Evolutionary conservation across 176 grass and related monocot species (phyloP).

Genomic region (Carex myosuroides): DNA sequence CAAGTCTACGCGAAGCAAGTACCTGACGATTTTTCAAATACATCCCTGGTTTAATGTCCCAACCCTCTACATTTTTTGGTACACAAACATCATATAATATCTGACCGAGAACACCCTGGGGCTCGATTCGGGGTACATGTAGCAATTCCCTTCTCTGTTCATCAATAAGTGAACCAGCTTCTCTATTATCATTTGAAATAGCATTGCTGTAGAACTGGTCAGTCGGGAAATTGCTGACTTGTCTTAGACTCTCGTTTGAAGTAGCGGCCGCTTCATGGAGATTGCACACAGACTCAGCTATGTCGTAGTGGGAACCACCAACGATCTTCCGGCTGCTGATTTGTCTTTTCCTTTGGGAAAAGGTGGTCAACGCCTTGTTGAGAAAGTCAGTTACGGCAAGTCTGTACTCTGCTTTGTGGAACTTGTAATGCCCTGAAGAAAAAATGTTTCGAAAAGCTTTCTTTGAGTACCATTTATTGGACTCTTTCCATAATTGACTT

Average conservation of each 20-base stretch:
- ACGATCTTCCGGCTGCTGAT: slow-evolving; percentile 14
- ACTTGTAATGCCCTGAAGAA: slow-evolving; percentile 51
- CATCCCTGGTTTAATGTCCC: slow-evolving; percentile 74
- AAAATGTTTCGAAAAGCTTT: not conserved
- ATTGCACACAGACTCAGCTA: slow-evolving; percentile 72
- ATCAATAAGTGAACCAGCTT: slow-evolving; percentile 40
- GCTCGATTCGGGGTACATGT: slow-evolving; percentile 59
- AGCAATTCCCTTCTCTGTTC: slow-evolving; percentile 41
- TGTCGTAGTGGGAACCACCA: slow-evolving; percentile 40
- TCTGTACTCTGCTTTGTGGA: slow-evolving; percentile 61
- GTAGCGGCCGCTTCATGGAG: slow-evolving; percentile 56
- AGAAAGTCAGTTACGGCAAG: slow-evolving; percentile 55
- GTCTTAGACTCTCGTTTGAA: slow-evolving; percentile 74
- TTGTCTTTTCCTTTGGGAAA: slow-evolving; percentile 56
- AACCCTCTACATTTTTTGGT: slow-evolving; percentile 85
- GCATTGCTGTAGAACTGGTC: slow-evolving; percentile 74
- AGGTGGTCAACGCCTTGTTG: slow-evolving; percentile 46
- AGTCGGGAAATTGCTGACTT: slow-evolving; percentile 41
- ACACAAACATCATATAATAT: slow-evolving; percentile 84
- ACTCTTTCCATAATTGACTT: slow-evolving; percentile 3
- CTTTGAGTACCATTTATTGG: slow-evolving; percentile 6
- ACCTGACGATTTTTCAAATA: slow-evolving; percentile 49
- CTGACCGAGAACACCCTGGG: slow-evolving; percentile 81
- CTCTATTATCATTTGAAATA: slow-evolving; percentile 45
- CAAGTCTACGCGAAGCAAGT: slow-evolving; percentile 30